phyloP scores from a whole-genome alignment of 2,329 filamentous ascomycete genomes.

The Cadophora sp. region DNA sequence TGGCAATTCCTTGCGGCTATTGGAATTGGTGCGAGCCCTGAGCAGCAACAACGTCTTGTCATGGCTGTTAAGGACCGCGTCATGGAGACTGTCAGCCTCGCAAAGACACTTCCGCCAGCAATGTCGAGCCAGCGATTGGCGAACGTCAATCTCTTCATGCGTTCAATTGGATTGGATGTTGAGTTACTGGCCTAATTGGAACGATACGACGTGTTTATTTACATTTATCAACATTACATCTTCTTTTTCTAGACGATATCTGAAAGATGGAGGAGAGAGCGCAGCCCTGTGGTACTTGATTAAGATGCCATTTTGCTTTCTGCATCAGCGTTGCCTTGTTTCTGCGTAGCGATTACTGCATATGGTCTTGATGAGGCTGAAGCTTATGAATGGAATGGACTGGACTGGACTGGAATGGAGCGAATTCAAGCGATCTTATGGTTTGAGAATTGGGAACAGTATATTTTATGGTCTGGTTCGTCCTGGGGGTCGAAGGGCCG shows the following conservation, averaged over 20 bases:
- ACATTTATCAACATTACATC: conserved; percentile 37
- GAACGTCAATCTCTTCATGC: conserved; percentile 98
- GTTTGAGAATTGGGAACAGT: conserved; percentile 10
- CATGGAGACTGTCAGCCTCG: conserved; percentile 89
- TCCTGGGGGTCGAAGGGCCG: background rate
- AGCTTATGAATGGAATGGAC: conserved; percentile 30
- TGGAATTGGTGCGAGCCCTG: conserved; percentile 89
- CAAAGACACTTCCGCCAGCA: conserved; percentile 86
- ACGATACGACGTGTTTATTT: conserved; percentile 26
- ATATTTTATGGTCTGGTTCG: conserved; percentile 22
- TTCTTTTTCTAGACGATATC: conserved; percentile 35
- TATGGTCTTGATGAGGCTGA: conserved; percentile 26
- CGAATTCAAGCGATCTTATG: conserved; percentile 2
- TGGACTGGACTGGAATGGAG: conserved; percentile 15
- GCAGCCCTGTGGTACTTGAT: conserved; percentile 33
- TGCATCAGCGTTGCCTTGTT: conserved; percentile 38
- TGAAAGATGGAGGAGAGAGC: conserved; percentile 28
- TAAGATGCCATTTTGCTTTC: conserved; percentile 32
- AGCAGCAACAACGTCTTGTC: conserved; percentile 94
- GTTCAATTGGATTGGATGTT: conserved; percentile 97
- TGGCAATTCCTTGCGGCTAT: conserved; percentile 98
- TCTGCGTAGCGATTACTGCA: conserved; percentile 34
- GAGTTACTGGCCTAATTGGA: conserved; percentile 59
- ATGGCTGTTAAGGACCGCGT: conserved; percentile 97
- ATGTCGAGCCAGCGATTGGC: conserved; percentile 84